These are phyloP conservation scores for Beta vulgaris DNA, from an alignment of 148 eudicot species.

Conservation along the genomic window DNA sequence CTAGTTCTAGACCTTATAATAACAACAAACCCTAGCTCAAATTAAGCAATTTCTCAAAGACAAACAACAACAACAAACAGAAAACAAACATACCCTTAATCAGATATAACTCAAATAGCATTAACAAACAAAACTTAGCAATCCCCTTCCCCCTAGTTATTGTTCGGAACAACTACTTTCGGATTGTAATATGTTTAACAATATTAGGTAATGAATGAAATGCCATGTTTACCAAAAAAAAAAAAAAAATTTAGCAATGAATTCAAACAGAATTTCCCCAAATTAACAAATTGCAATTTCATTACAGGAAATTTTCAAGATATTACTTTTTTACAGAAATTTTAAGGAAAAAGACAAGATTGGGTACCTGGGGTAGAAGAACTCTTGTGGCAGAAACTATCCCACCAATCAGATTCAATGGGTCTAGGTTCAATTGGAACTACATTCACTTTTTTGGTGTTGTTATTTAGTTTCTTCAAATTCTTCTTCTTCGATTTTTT, in stretches of 20 bases:
- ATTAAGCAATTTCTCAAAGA: no score
- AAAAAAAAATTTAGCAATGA: conserved; percentile 1
- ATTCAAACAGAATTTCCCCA: neutral
- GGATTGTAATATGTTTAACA: no score
- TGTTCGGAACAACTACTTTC: no score
- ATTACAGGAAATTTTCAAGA: neutral
- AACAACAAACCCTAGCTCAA: no score
- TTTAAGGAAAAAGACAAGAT: conserved; percentile 1
- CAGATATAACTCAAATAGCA: neutral
- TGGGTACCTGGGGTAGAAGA: conserved; percentile 52
- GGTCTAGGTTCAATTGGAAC: conserved; percentile 60
- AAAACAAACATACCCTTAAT: neutral
- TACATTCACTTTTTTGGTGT: conserved; percentile 32
- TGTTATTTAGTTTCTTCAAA: conserved; percentile 42
- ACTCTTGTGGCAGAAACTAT: conserved; percentile 65
- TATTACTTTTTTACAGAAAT: neutral
- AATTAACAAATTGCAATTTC: conserved; percentile 8
- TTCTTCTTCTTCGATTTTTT: conserved; percentile 55
- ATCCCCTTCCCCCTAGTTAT: no score
- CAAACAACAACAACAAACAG: neutral
- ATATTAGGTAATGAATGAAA: no score
- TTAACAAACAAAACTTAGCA: neutral
- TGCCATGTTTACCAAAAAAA: no score
- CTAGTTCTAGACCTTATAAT: neutral
- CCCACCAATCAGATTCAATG: conserved; percentile 94